Evolutionary conservation across 2,329 filamentous ascomycete genomes (phyloP), one percentile per base, ranked within the genome.

Genomic region (Chaetoscypha palmicola): DNA sequence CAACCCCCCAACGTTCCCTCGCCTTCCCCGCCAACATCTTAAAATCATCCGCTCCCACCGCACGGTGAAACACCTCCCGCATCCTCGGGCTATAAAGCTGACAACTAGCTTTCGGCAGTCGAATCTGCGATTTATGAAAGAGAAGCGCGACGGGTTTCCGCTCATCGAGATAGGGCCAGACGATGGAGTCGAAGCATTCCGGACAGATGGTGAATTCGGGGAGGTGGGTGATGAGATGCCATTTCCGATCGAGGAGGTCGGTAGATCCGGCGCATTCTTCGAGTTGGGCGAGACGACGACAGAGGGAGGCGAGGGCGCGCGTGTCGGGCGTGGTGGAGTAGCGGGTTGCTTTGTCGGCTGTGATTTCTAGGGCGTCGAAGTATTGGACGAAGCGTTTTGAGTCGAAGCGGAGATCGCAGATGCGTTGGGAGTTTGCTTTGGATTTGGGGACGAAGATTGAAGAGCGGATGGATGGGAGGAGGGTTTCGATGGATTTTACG

Each of bases 161-260:
- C 3, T 72, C 68, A 22, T 72, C 68, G 1, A 81, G 65, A 39
- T 79, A 69, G 1, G 89, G 88, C 64, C 76, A 78, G n/a, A 95
- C 77, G 1, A 87, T 76, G 17, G 87, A 80, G 12, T 86, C 77
- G 61, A 85, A 95, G 63, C 90, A 97, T 63, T 91, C 86, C 51
- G 85, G 79, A 64, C 90, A 97, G 3, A 94, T 82, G 1, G 84
- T 88, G 56, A 95, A 79, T 37, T 89, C 77, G 0, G 84, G 86
- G 0, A 94, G 67, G 11, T 76, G 71, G 1, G 84, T 78, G 62
- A 94, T 87, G 43, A 76, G 80, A 62, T 94, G 81, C 90, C 90
- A 96, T 30, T 73, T 68, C 38, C 68, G 68, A 7, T 84, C 66
- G 53, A 88, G 72, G 1, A 79, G 70, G 4, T 70, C 62, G 22